Conservation (phyloP, 2,329 filamentous ascomycete species). For the Fusarium verrucosum region DNA sequence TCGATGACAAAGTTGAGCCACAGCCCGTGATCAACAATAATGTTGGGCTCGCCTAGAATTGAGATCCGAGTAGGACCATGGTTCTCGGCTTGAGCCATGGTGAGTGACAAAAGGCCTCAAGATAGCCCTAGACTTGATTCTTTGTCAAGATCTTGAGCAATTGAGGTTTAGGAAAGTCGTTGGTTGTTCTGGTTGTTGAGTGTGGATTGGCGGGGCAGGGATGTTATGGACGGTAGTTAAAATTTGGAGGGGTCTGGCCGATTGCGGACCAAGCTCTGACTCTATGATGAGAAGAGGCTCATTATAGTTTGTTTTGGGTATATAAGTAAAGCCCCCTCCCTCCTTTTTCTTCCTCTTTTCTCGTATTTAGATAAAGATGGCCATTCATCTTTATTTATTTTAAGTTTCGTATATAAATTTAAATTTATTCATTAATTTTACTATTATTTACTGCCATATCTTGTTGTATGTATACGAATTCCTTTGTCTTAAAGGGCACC, state of each 20-base stretch:
- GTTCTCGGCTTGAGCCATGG: constrained; percentile 42
- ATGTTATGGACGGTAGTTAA: constrained; percentile 18
- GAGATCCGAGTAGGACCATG: constrained; percentile 68
- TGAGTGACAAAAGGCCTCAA: constrained; percentile 17
- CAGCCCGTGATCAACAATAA: constrained; percentile 90
- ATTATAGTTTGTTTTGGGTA: too few relatives aligned
- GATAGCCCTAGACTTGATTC: constrained; percentile 8
- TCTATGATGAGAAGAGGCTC: constrained; percentile 19
- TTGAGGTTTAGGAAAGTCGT: constrained; percentile 2
- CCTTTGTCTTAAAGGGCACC: too few relatives aligned
- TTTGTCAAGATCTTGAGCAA: constrained; percentile 8
- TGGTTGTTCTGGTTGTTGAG: constrained; percentile 2
- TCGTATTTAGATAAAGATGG: too few relatives aligned
- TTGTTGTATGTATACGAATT: too few relatives aligned
- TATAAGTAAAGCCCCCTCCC: too few relatives aligned
- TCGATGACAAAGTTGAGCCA: constrained; percentile 84
- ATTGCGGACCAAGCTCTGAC: constrained; percentile 27
- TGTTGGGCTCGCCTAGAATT: constrained; percentile 89
- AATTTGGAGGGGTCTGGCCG: constrained; percentile 29
- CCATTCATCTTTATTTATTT: too few relatives aligned
- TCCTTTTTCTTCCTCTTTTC: too few relatives aligned
- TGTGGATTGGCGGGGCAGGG: constrained; percentile 11
- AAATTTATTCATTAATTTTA: too few relatives aligned
- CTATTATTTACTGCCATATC: too few relatives aligned
- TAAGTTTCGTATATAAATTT: too few relatives aligned